Evolutionary conservation across 768 basidiomycete species (phyloP).

Genomic region (Cyclocybe aegerita): DNA sequence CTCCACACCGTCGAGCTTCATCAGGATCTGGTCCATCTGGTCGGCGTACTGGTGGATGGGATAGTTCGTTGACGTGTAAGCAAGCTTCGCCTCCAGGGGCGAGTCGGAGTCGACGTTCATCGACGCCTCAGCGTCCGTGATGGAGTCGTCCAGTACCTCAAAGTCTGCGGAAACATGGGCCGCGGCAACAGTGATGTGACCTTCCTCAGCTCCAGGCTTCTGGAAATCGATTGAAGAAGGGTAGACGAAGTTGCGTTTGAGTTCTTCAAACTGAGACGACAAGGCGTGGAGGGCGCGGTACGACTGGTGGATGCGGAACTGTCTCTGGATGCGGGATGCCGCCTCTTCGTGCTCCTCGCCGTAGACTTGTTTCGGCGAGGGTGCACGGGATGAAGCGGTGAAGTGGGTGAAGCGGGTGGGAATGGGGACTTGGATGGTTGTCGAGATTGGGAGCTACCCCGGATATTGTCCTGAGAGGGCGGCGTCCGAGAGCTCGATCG

Average conservation of each 20-base stretch:
- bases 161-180: slow-evolving; percentile 16
- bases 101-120: slow-evolving; percentile 16
- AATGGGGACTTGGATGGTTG: slow-evolving; percentile 1
- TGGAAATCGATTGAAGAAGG: slow-evolving; percentile 51
- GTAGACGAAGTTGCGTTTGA: slow-evolving; percentile 41
- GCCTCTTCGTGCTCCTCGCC: slow-evolving; percentile 35
- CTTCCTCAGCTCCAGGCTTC: slow-evolving; percentile 25
- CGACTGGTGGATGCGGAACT: slow-evolving; percentile 44
- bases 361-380: slow-evolving; percentile 4
- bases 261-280: slow-evolving; percentile 40
- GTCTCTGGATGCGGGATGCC: slow-evolving; percentile 46
- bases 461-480: slow-evolving; percentile 1
- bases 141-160: background rate
- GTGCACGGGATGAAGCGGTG: too few species aligned
- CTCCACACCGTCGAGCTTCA: slow-evolving; percentile 66
- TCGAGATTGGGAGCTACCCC: slow-evolving; percentile 7
- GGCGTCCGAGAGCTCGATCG: slow-evolving; percentile 3
- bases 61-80: slow-evolving; percentile 61
- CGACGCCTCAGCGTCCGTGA: slow-evolving; percentile 13
- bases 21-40: slow-evolving; percentile 59
- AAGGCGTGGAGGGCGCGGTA: slow-evolving; percentile 39
- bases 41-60: slow-evolving; percentile 63
- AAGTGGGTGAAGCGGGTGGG: background rate
- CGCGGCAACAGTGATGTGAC: slow-evolving; percentile 25
- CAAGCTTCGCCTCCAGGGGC: slow-evolving; percentile 39